Evolutionary conservation across 192 early-diverging fungal species (phyloP).

Genomic region (Pilobolus umbonatus): DNA sequence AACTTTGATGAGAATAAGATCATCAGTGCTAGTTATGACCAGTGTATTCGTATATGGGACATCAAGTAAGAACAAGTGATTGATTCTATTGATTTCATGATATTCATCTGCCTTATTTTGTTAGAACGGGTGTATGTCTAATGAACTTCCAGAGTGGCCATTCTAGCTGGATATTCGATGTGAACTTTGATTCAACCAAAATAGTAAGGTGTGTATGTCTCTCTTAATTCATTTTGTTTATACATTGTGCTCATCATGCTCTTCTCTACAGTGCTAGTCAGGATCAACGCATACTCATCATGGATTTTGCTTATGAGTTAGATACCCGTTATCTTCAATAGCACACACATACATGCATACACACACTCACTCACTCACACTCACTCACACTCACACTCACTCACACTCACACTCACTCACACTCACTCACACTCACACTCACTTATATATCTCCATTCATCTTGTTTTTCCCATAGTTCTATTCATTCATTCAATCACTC

Average conservation of each 20-base stretch:
- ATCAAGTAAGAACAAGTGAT: conserved; percentile 34
- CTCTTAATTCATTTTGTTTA: conserved; percentile 5
- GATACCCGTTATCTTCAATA: conserved; percentile 24
- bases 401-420: too few relatives aligned
- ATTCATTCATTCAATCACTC: not conserved
- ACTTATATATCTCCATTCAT: too few relatives aligned
- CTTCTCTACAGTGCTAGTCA: conserved; percentile 38
- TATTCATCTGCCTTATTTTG: not conserved
- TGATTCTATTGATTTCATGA: not conserved
- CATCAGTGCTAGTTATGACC: conserved; percentile 90
- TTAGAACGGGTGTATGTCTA: conserved; percentile 62
- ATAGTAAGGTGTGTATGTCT: conserved; percentile 63
- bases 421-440: too few relatives aligned
- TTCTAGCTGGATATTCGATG: conserved; percentile 94
- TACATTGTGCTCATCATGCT: not conserved
- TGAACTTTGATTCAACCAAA: conserved; percentile 75
- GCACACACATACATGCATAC: not conserved
- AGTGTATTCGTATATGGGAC: conserved; percentile 95
- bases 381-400: too few relatives aligned
- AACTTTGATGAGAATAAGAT: conserved; percentile 69
- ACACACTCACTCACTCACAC: too few relatives aligned
- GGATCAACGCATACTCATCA: conserved; percentile 37
- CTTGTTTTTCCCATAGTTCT: too few relatives aligned
- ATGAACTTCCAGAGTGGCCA: conserved; percentile 76
- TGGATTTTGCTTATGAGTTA: conserved; percentile 37